phyloP scores from a whole-genome alignment of 371 early-diverging fungal species.

The Syncephalis plumigaleata region DNA sequence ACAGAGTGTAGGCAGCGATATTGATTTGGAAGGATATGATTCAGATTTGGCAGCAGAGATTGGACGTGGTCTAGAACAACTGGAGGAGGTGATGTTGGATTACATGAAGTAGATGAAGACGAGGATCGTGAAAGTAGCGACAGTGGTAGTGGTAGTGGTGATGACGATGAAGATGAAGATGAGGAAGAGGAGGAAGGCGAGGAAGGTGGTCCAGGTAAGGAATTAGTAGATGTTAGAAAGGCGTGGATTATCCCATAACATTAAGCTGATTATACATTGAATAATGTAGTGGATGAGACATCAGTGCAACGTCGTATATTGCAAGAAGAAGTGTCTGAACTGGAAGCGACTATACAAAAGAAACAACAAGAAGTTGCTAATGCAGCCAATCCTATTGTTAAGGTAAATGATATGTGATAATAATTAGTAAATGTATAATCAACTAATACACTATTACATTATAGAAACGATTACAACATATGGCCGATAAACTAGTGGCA shows the following conservation, averaged over 20 bases:
- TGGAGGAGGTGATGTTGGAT: no score
- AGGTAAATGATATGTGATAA: background rate
- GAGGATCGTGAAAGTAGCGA: slow-evolving; percentile 1
- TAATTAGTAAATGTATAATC: no score
- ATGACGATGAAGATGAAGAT: slow-evolving; percentile 2
- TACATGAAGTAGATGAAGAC: slow-evolving; percentile 1
- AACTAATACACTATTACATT: no score
- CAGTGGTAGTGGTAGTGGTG: background rate
- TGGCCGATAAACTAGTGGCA: no score
- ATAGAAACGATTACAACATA: no score
- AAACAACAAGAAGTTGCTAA: background rate
- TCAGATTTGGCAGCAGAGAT: no score
- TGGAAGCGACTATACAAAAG: slow-evolving; percentile 1
- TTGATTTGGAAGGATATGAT: no score
- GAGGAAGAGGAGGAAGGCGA: background rate
- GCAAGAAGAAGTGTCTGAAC: slow-evolving; percentile 1
- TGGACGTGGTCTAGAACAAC: no score
- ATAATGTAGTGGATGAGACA: slow-evolving; percentile 6
- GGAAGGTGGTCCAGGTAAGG: background rate
- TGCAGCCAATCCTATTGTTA: slow-evolving; percentile 6
- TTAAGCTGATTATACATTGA: no score
- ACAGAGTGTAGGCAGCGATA: no score
- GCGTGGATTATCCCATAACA: no score
- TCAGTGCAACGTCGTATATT: background rate
- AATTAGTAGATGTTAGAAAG: no score